Evolutionary conservation across 345 rosid genomes (phyloP), one percentile per base, ranked within the genome.

Genomic region (Aurinia saxatilis): DNA sequence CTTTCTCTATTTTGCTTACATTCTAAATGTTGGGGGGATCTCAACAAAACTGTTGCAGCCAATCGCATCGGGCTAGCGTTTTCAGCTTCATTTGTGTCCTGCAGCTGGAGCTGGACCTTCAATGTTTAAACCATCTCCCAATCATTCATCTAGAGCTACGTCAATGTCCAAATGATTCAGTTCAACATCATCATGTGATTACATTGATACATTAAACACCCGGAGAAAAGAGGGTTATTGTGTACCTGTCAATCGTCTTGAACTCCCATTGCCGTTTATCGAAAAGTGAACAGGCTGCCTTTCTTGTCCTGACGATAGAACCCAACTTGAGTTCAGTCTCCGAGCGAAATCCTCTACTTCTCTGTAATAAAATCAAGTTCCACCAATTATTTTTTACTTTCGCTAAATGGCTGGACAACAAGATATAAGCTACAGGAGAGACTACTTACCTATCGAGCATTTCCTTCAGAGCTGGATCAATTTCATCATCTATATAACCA

Each of bases 291-390:
- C 72, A 6, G 84, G 83, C 62, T 72, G 86, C 40, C 77, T 80
- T 67, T 86, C 87, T 60, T 73, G 86, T 66, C 88, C 89, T 69
- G 79, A 61, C 5, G 81, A 84, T 31, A 83, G 75, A 45, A 91
- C 84, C 77, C 95, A 88, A 64, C 84, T 88, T 7, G 96, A 86
- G 74, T 88, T 92, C 63, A 89, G 75, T 81, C 96, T 82, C 19
- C 96, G 80, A 19, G 95, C 96, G 80, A 88, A 92, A 56, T 89
- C 98, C 76, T 81, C 98, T 40, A 88, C 98, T 75, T 91, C 98
- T 73, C 98, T 91, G 69, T 40, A 34, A 41, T 16, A 27, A 50
- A 40, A 71, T 3, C 23, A 57, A 37, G 36, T 42, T 50, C 25
- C 46, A 56, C 42, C 46, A 33, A 15, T 57, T 38, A 29, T n/a